Evolutionary conservation across 805 yeast genomes (phyloP), one percentile per base, ranked within the genome.

Genomic region (Hanseniaspora lachancei): DNA sequence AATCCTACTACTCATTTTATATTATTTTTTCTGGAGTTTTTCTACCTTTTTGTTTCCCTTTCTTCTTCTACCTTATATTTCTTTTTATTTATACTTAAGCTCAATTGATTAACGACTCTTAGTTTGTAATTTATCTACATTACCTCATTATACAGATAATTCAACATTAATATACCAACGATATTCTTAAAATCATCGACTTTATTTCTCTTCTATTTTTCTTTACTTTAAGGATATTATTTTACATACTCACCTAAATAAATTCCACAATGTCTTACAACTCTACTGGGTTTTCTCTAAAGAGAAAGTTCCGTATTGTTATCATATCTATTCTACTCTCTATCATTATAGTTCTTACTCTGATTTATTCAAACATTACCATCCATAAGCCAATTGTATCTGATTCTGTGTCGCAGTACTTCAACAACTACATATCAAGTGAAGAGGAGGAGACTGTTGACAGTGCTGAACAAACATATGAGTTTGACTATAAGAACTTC

Each of bases 261-360:
- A 40, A 40, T 40, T 21, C 21, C 8, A 32, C 2, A 20, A 46
- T 46, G 49, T 15, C 49, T 10, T 2, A 34, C 15, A 34, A 12
- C 5, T n/a, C 38, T 32, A 20, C 18, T 10, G 35, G 23, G 15
- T 18, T 46, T 18, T 24, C 39, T 13, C 18, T 46, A 0, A 51
- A 42, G 35, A 27, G 55, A 35, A 51, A 51, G 32, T 51, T 51
- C 32, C 55, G 55, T 12, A 43, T 23, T 15, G 16, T 51, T 12
- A 18, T 49, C 5, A 16, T 49, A 23, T 27, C 29, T 2, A 21
- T 18, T n/a, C n/a, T 49, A 3, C 0, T 46, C 1, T 12, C 18
- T n/a, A 34, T 34, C 21, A 20, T 20, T 2, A 32, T 46, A 5
- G 21, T 32, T 16, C 40, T 46, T 4, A 46, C 49, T 1, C 13